Percentiles rank a stretch among this genome's conserved stretches.
phyloP scores from a whole-genome alignment of 148 eudicot species.

The Persicaria maculosa region DNA sequence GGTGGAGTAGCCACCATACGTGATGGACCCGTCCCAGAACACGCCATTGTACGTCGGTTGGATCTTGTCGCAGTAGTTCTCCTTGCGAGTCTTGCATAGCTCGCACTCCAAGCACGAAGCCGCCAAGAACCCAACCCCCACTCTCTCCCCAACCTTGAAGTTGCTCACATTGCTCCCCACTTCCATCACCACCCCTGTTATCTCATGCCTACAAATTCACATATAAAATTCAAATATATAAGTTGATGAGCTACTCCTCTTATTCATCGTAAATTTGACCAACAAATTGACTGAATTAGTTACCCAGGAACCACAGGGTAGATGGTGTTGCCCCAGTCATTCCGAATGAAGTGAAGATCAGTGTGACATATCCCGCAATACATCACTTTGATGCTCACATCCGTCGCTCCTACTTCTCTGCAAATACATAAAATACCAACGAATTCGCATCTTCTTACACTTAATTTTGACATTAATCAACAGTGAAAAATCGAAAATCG shows the following conservation, averaged over 20 bases:
- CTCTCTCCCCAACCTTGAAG: conserved; percentile 70
- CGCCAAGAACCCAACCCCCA: conserved; percentile 81
- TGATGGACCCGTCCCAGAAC: conserved; percentile 92
- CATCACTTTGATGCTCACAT: conserved; percentile 20
- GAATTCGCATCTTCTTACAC: background rate
- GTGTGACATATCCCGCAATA: conserved; percentile 34
- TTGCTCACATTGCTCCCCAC: conserved; percentile 69
- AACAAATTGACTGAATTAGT: background rate
- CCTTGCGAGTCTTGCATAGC: conserved; percentile 51
- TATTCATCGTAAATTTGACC: background rate
- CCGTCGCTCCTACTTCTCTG: conserved; percentile 22
- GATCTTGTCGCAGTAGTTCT: conserved; percentile 76
- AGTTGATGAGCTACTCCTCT: background rate
- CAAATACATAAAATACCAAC: background rate
- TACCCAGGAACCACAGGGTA: conserved; percentile 97
- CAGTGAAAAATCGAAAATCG: background rate
- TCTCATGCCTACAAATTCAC: conserved; percentile 54
- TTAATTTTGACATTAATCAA: background rate
- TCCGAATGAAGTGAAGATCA: conserved; percentile 24
- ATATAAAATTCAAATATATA: background rate
- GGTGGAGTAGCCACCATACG: conserved; percentile 90
- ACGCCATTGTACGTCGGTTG: conserved; percentile 76
- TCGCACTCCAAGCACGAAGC: conserved; percentile 87
- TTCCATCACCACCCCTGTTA: conserved; percentile 65
- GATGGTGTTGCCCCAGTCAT: conserved; percentile 26